Conservation (phyloP, 305 asterid genomes). For the Solanum hybrid region DNA sequence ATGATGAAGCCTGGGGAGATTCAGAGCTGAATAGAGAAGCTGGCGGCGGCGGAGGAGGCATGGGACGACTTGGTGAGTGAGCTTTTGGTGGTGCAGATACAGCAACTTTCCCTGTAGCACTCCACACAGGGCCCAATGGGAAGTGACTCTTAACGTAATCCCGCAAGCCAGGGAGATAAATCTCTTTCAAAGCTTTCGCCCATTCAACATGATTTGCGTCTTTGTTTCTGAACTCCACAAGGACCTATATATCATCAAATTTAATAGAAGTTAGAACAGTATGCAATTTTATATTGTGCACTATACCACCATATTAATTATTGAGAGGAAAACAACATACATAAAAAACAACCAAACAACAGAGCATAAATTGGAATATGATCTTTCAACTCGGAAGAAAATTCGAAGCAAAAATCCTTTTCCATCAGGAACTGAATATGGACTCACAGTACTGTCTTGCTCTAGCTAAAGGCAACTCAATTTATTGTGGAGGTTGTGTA, state of each 20-base stretch:
- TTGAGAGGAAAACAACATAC: not conserved
- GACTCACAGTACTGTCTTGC: not conserved
- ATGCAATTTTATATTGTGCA: not conserved
- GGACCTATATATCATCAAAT: conserved; percentile 40
- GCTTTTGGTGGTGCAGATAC: conserved; percentile 56
- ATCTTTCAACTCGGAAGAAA: not conserved
- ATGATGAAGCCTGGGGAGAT: conserved; percentile 59
- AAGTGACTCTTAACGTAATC: conserved; percentile 83
- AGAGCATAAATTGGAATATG: not conserved
- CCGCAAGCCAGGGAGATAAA: conserved; percentile 86
- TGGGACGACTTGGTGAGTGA: conserved; percentile 42
- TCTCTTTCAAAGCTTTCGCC: conserved; percentile 95
- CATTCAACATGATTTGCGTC: conserved; percentile 91
- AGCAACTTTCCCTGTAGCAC: conserved; percentile 54
- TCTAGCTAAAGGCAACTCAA: conserved; percentile 2
- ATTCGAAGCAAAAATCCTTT: not conserved
- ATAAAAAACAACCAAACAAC: not conserved
- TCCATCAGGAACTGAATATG: not conserved
- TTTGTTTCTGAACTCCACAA: conserved; percentile 89
- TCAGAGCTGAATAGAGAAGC: conserved; percentile 79
- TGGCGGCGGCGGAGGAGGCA: conserved; percentile 87
- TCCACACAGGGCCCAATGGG: conserved; percentile 97
- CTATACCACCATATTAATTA: not conserved
- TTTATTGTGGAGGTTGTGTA: not conserved
- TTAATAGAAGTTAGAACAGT: not conserved